These are phyloP conservation scores for Glebionis coronaria DNA, from an alignment of 129 eudicot species.

Conservation along the genomic window DNA sequence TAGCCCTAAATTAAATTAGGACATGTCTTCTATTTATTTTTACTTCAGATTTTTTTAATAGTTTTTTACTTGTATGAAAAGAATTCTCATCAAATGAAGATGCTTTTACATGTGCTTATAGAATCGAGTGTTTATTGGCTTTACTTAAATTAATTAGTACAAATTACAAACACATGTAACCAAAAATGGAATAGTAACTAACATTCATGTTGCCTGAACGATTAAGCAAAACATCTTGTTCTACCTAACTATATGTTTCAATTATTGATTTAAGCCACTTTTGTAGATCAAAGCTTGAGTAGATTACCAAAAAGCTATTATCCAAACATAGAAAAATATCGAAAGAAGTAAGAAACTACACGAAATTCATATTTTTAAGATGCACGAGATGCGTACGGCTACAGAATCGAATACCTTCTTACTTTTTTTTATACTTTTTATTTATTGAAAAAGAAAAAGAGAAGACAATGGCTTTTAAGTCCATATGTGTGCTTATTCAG, in stretches of 20 bases:
- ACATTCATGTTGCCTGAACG: neutral
- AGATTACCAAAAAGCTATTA: no score
- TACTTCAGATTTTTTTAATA: no score
- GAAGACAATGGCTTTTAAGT: conserved; percentile 16
- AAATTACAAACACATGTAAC: neutral
- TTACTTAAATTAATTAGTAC: neutral
- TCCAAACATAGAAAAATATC: neutral
- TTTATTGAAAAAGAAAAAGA: neutral
- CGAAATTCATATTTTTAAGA: neutral
- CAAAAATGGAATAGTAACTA: neutral
- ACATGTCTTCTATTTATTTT: no score
- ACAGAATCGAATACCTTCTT: conserved; percentile 30
- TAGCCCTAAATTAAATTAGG: no score
- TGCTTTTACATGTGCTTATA: no score
- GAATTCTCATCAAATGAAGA: no score
- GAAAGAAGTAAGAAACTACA: conserved; percentile 2
- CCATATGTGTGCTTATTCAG: conserved; percentile 18
- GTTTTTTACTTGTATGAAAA: no score
- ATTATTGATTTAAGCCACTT: neutral
- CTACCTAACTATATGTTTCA: neutral
- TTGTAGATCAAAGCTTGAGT: no score
- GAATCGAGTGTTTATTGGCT: neutral
- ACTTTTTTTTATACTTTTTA: conserved; percentile 13
- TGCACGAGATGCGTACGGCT: conserved; percentile 31
- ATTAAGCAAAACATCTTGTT: neutral